Evolutionary conservation across 2,329 filamentous ascomycete genomes (phyloP).

Genomic region (Zelopaecilomyces penicillatus): DNA sequence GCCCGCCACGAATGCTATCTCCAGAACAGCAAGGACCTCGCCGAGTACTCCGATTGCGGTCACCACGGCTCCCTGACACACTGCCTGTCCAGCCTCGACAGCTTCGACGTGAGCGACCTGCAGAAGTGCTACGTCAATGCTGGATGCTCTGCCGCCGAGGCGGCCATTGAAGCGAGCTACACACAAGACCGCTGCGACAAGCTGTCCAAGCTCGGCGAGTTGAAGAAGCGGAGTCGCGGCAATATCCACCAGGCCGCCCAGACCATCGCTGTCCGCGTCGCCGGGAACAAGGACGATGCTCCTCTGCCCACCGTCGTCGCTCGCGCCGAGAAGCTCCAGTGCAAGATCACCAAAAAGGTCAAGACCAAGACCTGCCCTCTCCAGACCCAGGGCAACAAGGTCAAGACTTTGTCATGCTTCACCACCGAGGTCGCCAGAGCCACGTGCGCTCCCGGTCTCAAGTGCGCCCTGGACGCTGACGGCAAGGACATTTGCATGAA

Average conservation of each 20-base stretch:
- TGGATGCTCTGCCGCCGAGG: conserved; percentile 26
- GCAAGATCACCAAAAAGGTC: conserved; percentile 28
- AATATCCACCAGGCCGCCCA: not conserved
- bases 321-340: conserved; percentile 17
- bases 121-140: conserved; percentile 27
- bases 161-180: conserved; percentile 20
- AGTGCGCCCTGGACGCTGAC: conserved; percentile 33
- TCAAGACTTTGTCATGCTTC: conserved; percentile 31
- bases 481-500: conserved; percentile 34
- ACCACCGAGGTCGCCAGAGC: conserved; percentile 24
- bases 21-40: conserved; percentile 29
- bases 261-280: not conserved
- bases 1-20: conserved; percentile 31
- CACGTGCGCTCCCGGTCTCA: conserved; percentile 34
- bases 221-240: conserved; percentile 21
- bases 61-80: conserved; percentile 30
- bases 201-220: conserved; percentile 16
- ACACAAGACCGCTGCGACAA: conserved; percentile 25
- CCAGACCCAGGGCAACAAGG: conserved; percentile 27
- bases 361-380: conserved; percentile 31
- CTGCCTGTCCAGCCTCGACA: conserved; percentile 32
- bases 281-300: not conserved
- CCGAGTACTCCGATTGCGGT: conserved; percentile 34
- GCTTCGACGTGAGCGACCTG: conserved; percentile 25
- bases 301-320: conserved; percentile 12